Percentiles rank a stretch among this genome's conserved stretches.
phyloP scores from a whole-genome alignment of 75 land plant species.

The Larix kaempferi region DNA sequence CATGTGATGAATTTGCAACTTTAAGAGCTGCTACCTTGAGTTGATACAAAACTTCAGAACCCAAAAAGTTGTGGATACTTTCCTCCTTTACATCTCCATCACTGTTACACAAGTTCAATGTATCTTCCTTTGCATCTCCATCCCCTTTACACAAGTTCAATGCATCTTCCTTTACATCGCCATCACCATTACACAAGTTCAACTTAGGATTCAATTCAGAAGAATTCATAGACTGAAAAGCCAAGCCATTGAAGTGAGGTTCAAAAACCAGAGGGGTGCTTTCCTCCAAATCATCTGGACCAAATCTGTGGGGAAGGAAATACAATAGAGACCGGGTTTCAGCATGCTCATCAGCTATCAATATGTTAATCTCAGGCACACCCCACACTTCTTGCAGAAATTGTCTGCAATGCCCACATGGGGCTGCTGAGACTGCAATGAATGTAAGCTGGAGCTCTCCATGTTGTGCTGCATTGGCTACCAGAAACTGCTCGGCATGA shows the following conservation, averaged over 20 bases:
- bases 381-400: conserved; percentile 86
- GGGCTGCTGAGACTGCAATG: conserved; percentile 91
- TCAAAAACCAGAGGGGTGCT: conserved; percentile 78
- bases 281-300: conserved; percentile 77
- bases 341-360: conserved; percentile 30
- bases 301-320: conserved; percentile 75
- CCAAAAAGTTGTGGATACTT: background rate
- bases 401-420: conserved; percentile 99
- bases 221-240: conserved; percentile 1
- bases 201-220: background rate
- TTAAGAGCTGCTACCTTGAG: conserved; percentile 48
- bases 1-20: conserved; percentile 83
- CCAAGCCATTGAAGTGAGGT: conserved; percentile 31
- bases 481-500: conserved; percentile 97
- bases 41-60: background rate
- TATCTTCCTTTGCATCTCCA: conserved; percentile 10
- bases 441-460: conserved; percentile 31
- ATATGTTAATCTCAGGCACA: conserved; percentile 51
- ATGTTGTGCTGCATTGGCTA: conserved; percentile 70
- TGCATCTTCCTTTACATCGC: conserved; percentile 8
- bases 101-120: background rate
- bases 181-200: background rate
- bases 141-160: background rate
- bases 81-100: conserved; percentile 9
- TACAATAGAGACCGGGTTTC: conserved; percentile 39